Percentiles rank a stretch among this genome's conserved stretches.
Conservation (phyloP, 2,329 filamentous ascomycete species). For the Aspergillus brunneoviolaceus region DNA sequence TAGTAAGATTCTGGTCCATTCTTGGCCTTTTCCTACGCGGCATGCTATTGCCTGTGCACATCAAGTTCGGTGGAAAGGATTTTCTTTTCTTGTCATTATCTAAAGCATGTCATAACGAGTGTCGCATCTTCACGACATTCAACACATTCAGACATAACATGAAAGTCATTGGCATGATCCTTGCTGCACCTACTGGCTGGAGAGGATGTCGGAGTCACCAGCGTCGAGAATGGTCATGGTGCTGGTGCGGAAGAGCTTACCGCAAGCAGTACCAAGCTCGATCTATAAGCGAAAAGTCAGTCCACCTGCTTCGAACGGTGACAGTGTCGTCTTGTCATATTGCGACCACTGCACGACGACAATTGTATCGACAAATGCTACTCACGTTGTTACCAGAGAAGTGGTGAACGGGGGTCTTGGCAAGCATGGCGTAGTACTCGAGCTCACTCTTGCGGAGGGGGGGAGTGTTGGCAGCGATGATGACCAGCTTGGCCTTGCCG, state of each 20-base stretch:
- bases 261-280: conserved; percentile 95
- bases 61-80: conserved; percentile 14
- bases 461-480: conserved; percentile 93
- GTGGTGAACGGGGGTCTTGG: conserved; percentile 95
- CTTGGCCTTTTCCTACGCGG: neutral
- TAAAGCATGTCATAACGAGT: conserved; percentile 19
- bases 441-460: conserved; percentile 97
- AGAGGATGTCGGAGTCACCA: conserved; percentile 97
- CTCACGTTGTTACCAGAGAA: conserved; percentile 99
- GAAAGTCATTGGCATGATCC: conserved; percentile 11
- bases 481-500: conserved; percentile 98
- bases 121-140: conserved; percentile 11
- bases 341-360: neutral
- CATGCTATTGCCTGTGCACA: neutral
- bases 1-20: neutral
- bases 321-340: neutral
- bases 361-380: conserved; percentile 32
- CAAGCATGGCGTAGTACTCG: conserved; percentile 89
- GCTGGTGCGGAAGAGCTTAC: conserved; percentile 97
- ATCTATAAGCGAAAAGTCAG: conserved; percentile 71
- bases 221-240: conserved; percentile 97
- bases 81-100: conserved; percentile 26
- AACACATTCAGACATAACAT: conserved; percentile 24
- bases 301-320: conserved; percentile 36
- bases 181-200: conserved; percentile 33